These are phyloP conservation scores for Conticribra weissflogii DNA, from an alignment of 108 stramenopile species.

Conservation along the genomic window DNA sequence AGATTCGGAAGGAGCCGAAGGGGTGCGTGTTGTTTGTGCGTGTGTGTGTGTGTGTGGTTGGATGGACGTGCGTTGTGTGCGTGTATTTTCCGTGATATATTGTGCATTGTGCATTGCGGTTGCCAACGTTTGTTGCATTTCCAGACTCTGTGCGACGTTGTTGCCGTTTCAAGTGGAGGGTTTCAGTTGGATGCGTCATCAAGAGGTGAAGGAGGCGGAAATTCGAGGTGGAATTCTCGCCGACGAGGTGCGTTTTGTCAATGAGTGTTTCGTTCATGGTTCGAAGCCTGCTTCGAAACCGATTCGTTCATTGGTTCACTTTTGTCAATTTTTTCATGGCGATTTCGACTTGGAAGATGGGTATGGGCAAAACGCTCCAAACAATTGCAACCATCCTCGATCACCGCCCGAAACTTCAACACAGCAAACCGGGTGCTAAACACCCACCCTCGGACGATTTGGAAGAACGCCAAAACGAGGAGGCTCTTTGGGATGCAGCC, in stretches of 20 bases:
- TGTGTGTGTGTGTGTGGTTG: not conserved
- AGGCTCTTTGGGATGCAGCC: constrained; percentile 66
- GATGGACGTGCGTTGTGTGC: not conserved
- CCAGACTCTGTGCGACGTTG: constrained; percentile 65
- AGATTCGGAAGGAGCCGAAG: constrained; percentile 70
- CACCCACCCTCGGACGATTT: constrained; percentile 64
- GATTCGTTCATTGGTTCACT: not conserved
- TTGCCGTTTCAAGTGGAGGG: constrained; percentile 98
- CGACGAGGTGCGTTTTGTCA: constrained; percentile 61
- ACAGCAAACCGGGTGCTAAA: constrained; percentile 65
- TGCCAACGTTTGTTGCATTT: not conserved
- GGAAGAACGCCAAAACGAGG: constrained; percentile 59
- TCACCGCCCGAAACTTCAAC: constrained; percentile 83
- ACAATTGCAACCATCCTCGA: constrained; percentile 92
- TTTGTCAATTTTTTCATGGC: not conserved
- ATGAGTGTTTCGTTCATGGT: not conserved
- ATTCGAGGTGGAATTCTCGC: constrained; percentile 93
- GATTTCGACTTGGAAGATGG: too few relatives aligned
- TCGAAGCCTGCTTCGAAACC: not conserved
- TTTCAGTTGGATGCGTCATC: constrained; percentile 90
- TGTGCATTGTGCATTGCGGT: not conserved
- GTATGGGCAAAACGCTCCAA: constrained; percentile 91
- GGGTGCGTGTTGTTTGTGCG: constrained; percentile 36
- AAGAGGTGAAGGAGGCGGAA: constrained; percentile 68
- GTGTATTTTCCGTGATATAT: not conserved